A percentile compares a stretch with the other conserved stretches of the same genome.
Evolutionary conservation across 2,329 filamentous ascomycete genomes (phyloP).

Genomic region (Colletotrichum karsti): DNA sequence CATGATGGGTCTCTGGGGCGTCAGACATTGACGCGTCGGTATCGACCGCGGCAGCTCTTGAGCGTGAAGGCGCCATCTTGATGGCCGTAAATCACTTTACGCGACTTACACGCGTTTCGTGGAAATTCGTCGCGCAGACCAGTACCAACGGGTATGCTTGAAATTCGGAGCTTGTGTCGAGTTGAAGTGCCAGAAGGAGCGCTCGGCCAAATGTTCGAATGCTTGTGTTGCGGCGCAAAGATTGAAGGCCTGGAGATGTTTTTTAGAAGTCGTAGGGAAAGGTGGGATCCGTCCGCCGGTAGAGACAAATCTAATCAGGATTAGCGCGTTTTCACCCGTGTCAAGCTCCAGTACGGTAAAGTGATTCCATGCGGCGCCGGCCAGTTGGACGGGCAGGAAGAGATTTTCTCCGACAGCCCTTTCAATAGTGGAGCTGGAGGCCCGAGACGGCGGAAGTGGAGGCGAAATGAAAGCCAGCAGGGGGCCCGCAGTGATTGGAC

Average conservation of each 20-base stretch:
- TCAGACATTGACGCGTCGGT: conserved; percentile 72
- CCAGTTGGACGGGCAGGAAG: not conserved
- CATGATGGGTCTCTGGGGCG: conserved; percentile 55
- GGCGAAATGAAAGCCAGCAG: too few species aligned
- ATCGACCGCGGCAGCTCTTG: conserved; percentile 61
- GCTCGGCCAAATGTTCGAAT: not conserved
- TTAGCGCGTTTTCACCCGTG: conserved; percentile 25
- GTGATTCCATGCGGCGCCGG: not conserved
- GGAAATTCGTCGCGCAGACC: not conserved
- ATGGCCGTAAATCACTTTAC: conserved; percentile 55
- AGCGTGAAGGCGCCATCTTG: conserved; percentile 64
- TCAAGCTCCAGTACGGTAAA: conserved; percentile 11
- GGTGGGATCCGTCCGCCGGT: conserved; percentile 27
- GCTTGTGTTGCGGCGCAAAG: conserved; percentile 9
- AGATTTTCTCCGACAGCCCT: not conserved
- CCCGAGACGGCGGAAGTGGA: too few species aligned
- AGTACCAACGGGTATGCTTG: conserved; percentile 16
- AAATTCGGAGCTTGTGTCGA: not conserved
- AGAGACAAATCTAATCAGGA: conserved; percentile 27
- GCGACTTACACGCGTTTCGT: conserved; percentile 63
- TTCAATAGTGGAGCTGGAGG: not conserved
- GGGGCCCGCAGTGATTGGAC: conserved; percentile 18
- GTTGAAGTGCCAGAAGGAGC: not conserved
- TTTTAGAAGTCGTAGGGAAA: conserved; percentile 28
- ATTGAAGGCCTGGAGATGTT: conserved; percentile 20